Conservation (phyloP, 1,139 yeast genomes). For the Zhuliangozyma blackwelliae region DNA sequence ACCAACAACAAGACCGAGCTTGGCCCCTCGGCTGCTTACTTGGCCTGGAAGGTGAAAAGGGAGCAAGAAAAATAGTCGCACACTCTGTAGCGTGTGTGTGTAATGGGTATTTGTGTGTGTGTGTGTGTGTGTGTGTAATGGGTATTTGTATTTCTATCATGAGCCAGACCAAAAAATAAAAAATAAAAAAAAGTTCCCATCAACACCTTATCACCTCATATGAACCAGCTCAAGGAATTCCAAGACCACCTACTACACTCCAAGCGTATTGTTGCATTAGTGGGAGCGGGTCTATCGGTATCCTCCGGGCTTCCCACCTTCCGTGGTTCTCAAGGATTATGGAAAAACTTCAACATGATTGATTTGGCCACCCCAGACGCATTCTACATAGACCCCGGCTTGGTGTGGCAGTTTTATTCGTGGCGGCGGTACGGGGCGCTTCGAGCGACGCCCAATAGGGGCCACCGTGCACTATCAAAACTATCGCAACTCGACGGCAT, state of each 20-base stretch:
- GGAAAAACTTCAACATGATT: slow-evolving; percentile 75
- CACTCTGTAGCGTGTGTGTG: too few species aligned
- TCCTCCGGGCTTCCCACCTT: slow-evolving; percentile 75
- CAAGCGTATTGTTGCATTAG: slow-evolving; percentile 63
- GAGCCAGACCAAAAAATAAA: neutral
- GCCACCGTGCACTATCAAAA: slow-evolving; percentile 66
- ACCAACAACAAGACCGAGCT: slow-evolving; percentile 26
- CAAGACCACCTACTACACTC: slow-evolving; percentile 51
- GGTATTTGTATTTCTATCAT: neutral
- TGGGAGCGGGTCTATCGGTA: slow-evolving; percentile 82
- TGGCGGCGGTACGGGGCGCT: slow-evolving; percentile 64
- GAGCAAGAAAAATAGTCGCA: neutral
- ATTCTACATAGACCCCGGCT: slow-evolving; percentile 72
- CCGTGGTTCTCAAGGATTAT: slow-evolving; percentile 67
- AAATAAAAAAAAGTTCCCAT: neutral
- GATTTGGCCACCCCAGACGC: slow-evolving; percentile 92
- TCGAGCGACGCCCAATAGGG: slow-evolving; percentile 64
- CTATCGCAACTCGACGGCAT: slow-evolving; percentile 21
- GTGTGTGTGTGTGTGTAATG: neutral
- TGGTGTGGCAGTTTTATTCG: slow-evolving; percentile 87
- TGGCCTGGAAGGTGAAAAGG: slow-evolving; percentile 55
- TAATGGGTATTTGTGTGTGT: neutral
- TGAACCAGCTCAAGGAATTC: slow-evolving; percentile 40
- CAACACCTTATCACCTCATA: neutral
- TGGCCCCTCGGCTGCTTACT: slow-evolving; percentile 68